phyloP scores from a whole-genome alignment of 805 yeast species.

The Ogataea minuta region DNA sequence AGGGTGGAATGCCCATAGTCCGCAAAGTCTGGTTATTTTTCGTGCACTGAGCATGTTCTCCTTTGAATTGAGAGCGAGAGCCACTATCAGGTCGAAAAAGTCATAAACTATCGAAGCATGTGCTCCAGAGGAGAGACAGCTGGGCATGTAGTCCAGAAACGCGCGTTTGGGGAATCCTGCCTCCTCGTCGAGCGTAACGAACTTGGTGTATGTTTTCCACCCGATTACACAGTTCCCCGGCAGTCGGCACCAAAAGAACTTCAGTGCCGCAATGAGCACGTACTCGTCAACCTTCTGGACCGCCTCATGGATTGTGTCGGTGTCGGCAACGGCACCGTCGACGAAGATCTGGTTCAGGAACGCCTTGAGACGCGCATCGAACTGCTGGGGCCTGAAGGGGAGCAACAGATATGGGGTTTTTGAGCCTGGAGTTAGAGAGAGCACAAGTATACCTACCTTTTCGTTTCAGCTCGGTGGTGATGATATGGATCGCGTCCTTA shows the following conservation, averaged over 20 bases:
- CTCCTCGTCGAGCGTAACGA: constrained; percentile 61
- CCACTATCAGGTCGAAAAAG: constrained; percentile 75
- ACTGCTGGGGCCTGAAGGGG: constrained; percentile 72
- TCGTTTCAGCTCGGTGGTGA: constrained; percentile 70
- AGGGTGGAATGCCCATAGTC: constrained; percentile 77
- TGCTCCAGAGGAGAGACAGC: constrained; percentile 75
- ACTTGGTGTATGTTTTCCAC: constrained; percentile 78
- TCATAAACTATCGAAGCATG: constrained; percentile 90
- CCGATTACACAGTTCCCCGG: constrained; percentile 80
- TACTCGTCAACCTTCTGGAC: constrained; percentile 59
- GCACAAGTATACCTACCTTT: constrained; percentile 41
- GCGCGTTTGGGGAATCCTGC: constrained; percentile 69
- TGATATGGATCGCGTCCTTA: constrained; percentile 62
- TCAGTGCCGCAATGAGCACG: constrained; percentile 69
- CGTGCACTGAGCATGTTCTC: constrained; percentile 77
- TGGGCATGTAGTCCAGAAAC: constrained; percentile 79
- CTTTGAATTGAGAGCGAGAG: constrained; percentile 75
- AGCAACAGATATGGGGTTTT: constrained; percentile 71
- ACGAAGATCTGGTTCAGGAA: constrained; percentile 58
- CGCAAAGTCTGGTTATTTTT: constrained; percentile 77
- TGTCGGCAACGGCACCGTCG: constrained; percentile 47
- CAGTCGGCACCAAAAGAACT: constrained; percentile 83
- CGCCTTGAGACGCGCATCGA: constrained; percentile 55
- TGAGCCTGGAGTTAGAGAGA: constrained; percentile 28
- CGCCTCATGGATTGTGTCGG: constrained; percentile 39